Percentiles rank a stretch among this genome's conserved stretches.
Evolutionary conservation across 2,329 filamentous ascomycete species (phyloP).

Genomic region (Pseudogymnoascus sp.): DNA sequence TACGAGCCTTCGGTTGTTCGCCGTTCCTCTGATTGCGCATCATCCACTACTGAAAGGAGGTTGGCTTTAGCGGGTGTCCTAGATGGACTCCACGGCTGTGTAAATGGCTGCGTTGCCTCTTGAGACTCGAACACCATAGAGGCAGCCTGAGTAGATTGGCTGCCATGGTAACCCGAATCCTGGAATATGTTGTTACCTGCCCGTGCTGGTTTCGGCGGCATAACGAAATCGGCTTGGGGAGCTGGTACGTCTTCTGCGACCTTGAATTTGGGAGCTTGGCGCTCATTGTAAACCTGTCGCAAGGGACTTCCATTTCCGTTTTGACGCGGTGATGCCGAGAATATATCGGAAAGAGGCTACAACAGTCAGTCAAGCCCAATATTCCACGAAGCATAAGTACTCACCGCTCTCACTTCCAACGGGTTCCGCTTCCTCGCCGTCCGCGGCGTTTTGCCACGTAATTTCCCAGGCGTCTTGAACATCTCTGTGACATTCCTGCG

Average conservation of each 20-base stretch:
- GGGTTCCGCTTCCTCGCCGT: conserved; percentile 57
- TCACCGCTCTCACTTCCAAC: conserved; percentile 56
- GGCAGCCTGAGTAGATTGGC: conserved; percentile 35
- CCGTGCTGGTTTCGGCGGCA: conserved; percentile 14
- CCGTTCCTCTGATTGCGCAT: conserved; percentile 19
- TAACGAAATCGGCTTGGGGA: conserved; percentile 13
- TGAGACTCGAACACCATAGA: conserved; percentile 3
- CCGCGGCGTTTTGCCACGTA: conserved; percentile 74
- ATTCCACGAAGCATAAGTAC: conserved; percentile 25
- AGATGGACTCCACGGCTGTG: conserved; percentile 28
- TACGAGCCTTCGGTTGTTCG: conserved; percentile 30
- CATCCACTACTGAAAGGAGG: neutral
- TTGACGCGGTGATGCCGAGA: conserved; percentile 49
- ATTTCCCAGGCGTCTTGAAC: conserved; percentile 88
- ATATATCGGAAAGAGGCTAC: conserved; percentile 54
- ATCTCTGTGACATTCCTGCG: conserved; percentile 80
- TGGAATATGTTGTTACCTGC: conserved; percentile 26
- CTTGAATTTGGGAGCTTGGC: conserved; percentile 44
- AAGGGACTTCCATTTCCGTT: conserved; percentile 36
- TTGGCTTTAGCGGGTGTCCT: conserved; percentile 22
- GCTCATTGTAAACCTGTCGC: conserved; percentile 30
- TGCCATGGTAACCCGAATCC: conserved; percentile 69
- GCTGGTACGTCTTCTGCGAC: conserved; percentile 46
- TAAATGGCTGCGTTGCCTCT: neutral
- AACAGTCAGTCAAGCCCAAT: conserved; percentile 18